These are phyloP conservation scores for Raphanus sativus DNA, from an alignment of 345 rosid species.

Conservation along the genomic window DNA sequence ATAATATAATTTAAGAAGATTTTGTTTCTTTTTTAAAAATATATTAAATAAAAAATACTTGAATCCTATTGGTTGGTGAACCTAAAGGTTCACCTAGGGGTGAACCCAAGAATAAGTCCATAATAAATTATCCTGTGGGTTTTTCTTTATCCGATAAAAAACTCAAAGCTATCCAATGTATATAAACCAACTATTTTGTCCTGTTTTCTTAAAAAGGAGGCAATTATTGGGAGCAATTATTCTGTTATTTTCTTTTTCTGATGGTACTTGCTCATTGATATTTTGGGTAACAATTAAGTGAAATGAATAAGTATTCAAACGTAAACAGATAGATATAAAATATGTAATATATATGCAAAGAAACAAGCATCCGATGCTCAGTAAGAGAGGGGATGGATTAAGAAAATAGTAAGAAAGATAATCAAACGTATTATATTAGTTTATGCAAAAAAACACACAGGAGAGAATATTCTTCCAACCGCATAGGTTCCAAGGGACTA, in stretches of 20 bases:
- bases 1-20: too few relatives aligned
- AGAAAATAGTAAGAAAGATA: not conserved
- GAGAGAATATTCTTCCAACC: slow-evolving; percentile 33
- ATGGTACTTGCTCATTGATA: not conserved
- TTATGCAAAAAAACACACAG: not conserved
- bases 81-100: too few relatives aligned
- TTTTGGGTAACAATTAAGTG: not conserved
- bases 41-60: too few relatives aligned
- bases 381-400: not conserved
- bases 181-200: not conserved
- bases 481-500: slow-evolving; percentile 22
- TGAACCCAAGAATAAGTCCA: too few relatives aligned
- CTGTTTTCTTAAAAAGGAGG: not conserved
- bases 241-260: not conserved
- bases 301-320: not conserved
- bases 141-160: not conserved
- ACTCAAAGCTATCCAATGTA: not conserved
- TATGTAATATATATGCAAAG: not conserved
- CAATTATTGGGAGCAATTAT: not conserved
- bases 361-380: not conserved
- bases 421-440: not conserved
- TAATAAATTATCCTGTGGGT: not conserved
- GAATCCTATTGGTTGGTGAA: too few relatives aligned
- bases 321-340: not conserved
- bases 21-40: too few relatives aligned